Evolutionary conservation across 2,329 filamentous ascomycete genomes (phyloP), one percentile per base, ranked within the genome.

Genomic region (Mycogone perniciosa): DNA sequence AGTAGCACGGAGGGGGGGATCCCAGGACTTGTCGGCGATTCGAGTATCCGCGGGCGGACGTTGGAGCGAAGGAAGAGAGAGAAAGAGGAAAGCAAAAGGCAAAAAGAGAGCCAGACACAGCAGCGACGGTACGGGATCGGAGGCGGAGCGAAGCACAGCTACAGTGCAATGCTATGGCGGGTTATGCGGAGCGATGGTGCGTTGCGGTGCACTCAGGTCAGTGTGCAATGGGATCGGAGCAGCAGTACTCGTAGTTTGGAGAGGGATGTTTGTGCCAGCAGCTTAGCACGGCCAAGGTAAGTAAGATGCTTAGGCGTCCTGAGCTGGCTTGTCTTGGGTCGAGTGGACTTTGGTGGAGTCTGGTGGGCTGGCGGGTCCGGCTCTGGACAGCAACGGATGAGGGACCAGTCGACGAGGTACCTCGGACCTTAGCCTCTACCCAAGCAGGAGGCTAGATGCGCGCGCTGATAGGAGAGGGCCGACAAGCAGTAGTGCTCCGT

Each of bases 271-370:
- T 53, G 48, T 45, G 46, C 31, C 47, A 50, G 47, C 46, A 30
- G 33, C 7, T 38, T 38, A 50, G 51, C 51, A 53, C 50, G 31
- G 51, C 41, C 37, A 34, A 48, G 20, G 20, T 20, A 46, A 47
- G 44, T 34, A 26, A 49, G 50, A 47, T 44, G 46, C 50, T 49
- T 49, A 44, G 46, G 50, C 50, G 44, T 49, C 41, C 41, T 44
- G 42, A 11, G 26, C 42, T 44, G 31, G 42, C 42, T 44, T 11
- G 29, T 34, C 42, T 44, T 44, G 42, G 46, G 45, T 37, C 34
- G 35, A 38, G 50, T 52, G 50, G 50, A 41, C 46, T 51, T 45
- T 31, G 50, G 50, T 52, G 50, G 50, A 52, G 50, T 33, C 47
- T 39, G 34, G 46, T 49, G 50, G 45, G 27, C 38, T 44, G 41